Conservation (phyloP, 805 yeast species). For the Debaryomyces hansenii region DNA sequence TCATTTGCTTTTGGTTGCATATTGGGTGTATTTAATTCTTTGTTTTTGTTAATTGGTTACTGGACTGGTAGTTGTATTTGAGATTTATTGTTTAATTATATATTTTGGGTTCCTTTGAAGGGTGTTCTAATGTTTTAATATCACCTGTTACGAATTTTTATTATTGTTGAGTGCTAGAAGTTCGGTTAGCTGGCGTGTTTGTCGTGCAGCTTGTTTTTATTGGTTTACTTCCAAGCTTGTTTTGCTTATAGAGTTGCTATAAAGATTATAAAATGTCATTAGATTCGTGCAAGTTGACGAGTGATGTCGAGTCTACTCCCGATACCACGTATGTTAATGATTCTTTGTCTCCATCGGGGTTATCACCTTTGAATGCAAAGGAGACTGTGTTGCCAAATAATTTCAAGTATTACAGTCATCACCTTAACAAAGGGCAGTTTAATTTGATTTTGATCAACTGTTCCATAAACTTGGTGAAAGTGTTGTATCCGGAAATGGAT, state of each 20-base stretch:
- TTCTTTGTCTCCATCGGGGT: neutral
- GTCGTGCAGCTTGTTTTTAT: too few species aligned
- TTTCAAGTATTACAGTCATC: constrained; percentile 38
- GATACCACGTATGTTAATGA: neutral
- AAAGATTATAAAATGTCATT: too few species aligned
- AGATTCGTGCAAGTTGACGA: too few species aligned
- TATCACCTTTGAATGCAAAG: neutral
- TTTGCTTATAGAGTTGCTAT: too few species aligned
- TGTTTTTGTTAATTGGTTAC: neutral
- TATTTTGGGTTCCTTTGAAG: neutral
- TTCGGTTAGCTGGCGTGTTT: too few species aligned
- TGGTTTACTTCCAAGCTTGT: too few species aligned
- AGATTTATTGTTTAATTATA: neutral
- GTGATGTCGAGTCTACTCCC: neutral
- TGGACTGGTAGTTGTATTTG: neutral
- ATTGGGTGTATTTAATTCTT: neutral
- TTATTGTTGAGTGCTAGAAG: too few species aligned
- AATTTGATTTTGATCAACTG: constrained; percentile 39
- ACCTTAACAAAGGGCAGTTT: constrained; percentile 40
- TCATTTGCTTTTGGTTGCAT: neutral
- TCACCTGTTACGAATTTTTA: neutral
- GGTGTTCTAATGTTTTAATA: neutral
- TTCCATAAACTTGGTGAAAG: constrained; percentile 33
- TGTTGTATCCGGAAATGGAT: constrained; percentile 24
- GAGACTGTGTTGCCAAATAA: constrained; percentile 28